These are phyloP conservation scores for Durio zibethinus DNA, from an alignment of 345 rosid genomes.

Conservation along the genomic window DNA sequence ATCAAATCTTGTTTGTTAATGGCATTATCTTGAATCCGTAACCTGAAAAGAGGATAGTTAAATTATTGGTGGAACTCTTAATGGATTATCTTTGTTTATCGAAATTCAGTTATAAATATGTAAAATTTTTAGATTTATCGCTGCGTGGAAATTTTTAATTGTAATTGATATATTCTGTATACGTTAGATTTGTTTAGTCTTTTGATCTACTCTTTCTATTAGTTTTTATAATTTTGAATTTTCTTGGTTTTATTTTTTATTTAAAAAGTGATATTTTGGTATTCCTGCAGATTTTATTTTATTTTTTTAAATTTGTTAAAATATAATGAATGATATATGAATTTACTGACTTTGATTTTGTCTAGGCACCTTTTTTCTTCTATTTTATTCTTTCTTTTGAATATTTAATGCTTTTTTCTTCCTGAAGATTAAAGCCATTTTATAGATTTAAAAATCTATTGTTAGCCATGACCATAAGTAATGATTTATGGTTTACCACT, in stretches of 20 bases:
- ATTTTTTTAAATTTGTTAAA: not conserved
- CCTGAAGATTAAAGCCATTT: not conserved
- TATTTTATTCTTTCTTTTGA: not conserved
- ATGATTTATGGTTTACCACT: too few species aligned
- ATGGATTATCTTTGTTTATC: not conserved
- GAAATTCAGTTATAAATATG: not conserved
- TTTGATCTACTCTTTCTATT: too few species aligned
- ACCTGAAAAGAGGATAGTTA: not conserved
- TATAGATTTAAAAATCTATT: too few species aligned
- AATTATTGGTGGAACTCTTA: not conserved
- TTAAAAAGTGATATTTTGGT: not conserved
- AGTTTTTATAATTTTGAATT: too few species aligned
- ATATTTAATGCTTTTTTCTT: not conserved
- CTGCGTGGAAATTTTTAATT: not conserved
- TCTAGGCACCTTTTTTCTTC: not conserved
- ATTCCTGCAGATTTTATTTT: not conserved
- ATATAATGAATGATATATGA: not conserved
- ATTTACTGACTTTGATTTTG: not conserved
- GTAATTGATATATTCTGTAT: not conserved
- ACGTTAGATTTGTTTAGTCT: not conserved
- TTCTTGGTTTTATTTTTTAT: not conserved
- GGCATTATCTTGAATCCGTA: not conserved
- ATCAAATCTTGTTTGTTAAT: not conserved
- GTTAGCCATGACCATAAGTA: too few species aligned
- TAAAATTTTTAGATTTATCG: not conserved